A percentile compares a stretch with the other conserved stretches of the same genome.
Conservation (phyloP, 805 yeast species). For the Yamadazyma akitaensis region DNA sequence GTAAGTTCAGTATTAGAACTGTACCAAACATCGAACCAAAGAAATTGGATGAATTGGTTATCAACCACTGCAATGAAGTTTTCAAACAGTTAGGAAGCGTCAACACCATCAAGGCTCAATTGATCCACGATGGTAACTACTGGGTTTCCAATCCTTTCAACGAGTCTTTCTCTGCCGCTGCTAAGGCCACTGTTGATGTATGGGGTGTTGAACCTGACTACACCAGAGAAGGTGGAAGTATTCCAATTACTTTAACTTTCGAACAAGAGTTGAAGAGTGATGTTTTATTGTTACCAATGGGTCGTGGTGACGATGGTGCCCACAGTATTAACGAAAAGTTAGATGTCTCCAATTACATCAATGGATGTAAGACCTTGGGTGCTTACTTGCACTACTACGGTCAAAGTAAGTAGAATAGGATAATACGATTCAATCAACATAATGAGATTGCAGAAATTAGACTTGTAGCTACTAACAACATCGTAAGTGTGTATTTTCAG, state of each 20-base stretch:
- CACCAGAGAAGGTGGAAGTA: constrained; percentile 99
- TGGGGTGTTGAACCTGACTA: constrained; percentile 95
- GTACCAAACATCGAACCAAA: constrained; percentile 88
- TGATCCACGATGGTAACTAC: constrained; percentile 92
- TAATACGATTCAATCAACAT: not conserved
- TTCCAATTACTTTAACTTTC: constrained; percentile 93
- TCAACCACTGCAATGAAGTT: constrained; percentile 61
- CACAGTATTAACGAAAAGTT: constrained; percentile 96
- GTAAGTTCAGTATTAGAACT: constrained; percentile 95
- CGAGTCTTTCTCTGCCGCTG: constrained; percentile 89
- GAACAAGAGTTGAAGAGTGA: constrained; percentile 82
- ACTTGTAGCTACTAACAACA: not conserved
- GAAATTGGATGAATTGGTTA: constrained; percentile 74
- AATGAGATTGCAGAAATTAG: not conserved
- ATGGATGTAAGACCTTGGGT: constrained; percentile 89
- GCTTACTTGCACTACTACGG: constrained; percentile 86
- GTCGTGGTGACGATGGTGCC: constrained; percentile 99
- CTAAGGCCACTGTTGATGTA: constrained; percentile 88
- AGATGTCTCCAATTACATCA: constrained; percentile 82
- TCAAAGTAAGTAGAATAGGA: constrained; percentile 24
- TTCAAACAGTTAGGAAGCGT: constrained; percentile 72
- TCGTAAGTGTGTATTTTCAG: not conserved
- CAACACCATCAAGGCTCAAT: constrained; percentile 67
- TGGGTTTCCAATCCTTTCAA: constrained; percentile 96
- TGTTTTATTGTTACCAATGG: constrained; percentile 92